Conservation (phyloP, 768 basidiomycete species). For the Ramaria rubella region DNA sequence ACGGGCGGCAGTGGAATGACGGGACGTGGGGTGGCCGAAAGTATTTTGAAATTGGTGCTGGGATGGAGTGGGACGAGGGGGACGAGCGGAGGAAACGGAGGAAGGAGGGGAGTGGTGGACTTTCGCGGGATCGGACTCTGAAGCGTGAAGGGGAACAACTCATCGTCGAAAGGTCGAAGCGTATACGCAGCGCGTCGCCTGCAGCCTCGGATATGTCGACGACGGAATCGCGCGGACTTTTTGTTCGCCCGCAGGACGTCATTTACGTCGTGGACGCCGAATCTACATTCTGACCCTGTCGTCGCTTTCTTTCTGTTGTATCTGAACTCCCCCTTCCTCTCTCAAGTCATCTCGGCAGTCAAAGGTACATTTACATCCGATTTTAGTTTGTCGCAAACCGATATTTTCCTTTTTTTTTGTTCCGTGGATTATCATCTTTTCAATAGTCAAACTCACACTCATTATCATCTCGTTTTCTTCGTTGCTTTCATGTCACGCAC, state of each 20-base stretch:
- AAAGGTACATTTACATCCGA: not conserved
- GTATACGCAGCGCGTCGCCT: slow-evolving; percentile 64
- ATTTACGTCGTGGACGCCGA: slow-evolving; percentile 77
- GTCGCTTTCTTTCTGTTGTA: not conserved
- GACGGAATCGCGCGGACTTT: slow-evolving; percentile 65
- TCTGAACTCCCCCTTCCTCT: not conserved
- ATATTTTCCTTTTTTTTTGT: not conserved
- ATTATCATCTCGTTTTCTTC: not conserved
- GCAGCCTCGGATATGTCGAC: slow-evolving; percentile 50
- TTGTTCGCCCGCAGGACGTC: slow-evolving; percentile 81
- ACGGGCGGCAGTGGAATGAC: slow-evolving; percentile 80
- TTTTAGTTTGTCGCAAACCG: not conserved
- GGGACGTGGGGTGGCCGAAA: slow-evolving; percentile 75
- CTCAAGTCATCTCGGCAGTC: not conserved
- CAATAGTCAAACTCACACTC: slow-evolving; percentile 2
- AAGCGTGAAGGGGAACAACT: slow-evolving; percentile 58
- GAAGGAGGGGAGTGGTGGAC: slow-evolving; percentile 32
- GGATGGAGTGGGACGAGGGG: slow-evolving; percentile 49
- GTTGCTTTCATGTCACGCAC: not conserved
- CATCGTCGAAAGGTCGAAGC: slow-evolving; percentile 42
- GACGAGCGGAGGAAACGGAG: slow-evolving; percentile 43
- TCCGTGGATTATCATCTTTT: not conserved
- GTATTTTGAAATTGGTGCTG: slow-evolving; percentile 70
- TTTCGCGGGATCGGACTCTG: slow-evolving; percentile 22
- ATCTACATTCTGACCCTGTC: not conserved